phyloP scores from a whole-genome alignment of 108 stramenopile species.

The Cyclotella baltica region DNA sequence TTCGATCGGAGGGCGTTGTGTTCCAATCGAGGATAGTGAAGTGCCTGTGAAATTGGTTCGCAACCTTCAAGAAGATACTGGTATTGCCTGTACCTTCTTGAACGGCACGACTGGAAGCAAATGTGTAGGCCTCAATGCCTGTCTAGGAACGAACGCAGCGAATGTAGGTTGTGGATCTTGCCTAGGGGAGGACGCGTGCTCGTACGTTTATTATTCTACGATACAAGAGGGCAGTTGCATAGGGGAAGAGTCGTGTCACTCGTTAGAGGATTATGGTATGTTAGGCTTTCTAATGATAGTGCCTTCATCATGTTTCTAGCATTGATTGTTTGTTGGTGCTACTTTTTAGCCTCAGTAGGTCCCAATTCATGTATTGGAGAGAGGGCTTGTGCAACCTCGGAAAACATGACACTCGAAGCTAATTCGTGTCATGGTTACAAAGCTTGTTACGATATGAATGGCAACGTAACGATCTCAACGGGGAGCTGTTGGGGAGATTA shows the following conservation, averaged over 20 bases:
- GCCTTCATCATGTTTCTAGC: no score
- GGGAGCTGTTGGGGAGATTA: neutral
- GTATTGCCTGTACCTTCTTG: neutral
- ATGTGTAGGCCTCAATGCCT: neutral
- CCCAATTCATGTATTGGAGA: no score
- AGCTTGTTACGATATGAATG: neutral
- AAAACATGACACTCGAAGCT: neutral
- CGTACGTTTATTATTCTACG: neutral
- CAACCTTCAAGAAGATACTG: neutral
- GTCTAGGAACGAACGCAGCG: neutral
- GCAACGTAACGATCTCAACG: neutral
- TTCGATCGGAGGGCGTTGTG: neutral
- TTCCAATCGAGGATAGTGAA: neutral
- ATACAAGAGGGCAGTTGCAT: neutral
- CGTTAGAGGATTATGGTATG: no score
- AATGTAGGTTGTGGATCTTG: neutral
- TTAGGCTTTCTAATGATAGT: no score
- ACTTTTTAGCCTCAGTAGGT: no score
- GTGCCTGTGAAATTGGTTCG: neutral
- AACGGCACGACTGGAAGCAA: neutral
- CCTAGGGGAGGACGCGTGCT: neutral
- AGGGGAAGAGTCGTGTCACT: no score
- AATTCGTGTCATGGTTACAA: neutral
- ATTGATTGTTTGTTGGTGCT: no score
- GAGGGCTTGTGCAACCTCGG: neutral